phyloP scores from a whole-genome alignment of 257 asterid species.

The Agastache rugosa region DNA sequence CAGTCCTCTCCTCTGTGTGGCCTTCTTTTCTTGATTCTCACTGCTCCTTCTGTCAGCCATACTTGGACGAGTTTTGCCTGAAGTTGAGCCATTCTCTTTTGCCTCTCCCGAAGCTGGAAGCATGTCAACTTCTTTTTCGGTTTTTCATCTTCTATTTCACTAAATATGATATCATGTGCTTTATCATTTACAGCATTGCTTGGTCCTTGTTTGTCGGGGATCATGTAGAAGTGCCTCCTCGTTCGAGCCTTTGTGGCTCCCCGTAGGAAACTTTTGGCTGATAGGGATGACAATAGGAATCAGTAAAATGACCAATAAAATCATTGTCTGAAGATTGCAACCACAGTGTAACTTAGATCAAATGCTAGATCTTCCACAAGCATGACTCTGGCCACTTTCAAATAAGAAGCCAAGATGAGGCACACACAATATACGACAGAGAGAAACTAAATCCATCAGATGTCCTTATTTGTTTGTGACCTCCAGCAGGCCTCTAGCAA shows the following conservation, averaged over 20 bases:
- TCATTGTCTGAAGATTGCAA: constrained; percentile 49
- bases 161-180: constrained; percentile 52
- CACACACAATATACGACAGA: constrained; percentile 47
- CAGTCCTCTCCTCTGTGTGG: constrained; percentile 72
- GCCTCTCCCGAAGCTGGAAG: constrained; percentile 61
- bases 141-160: constrained; percentile 64
- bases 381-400: constrained; percentile 69
- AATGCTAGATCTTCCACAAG: constrained; percentile 56
- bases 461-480: constrained; percentile 55
- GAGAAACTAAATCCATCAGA: constrained; percentile 54
- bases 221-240: constrained; percentile 51
- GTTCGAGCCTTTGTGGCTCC: constrained; percentile 31
- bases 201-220: constrained; percentile 40
- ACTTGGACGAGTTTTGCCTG: constrained; percentile 61
- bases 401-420: constrained; percentile 56
- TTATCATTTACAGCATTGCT: constrained; percentile 35
- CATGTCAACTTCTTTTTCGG: constrained; percentile 54
- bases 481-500: constrained; percentile 62
- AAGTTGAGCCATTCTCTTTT: constrained; percentile 57
- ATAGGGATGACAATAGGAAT: constrained; percentile 53
- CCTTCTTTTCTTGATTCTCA: constrained; percentile 56
- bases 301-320: constrained; percentile 46
- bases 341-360: constrained; percentile 39
- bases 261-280: constrained; percentile 38
- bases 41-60: constrained; percentile 80